Percentiles rank a stretch among this genome's conserved stretches.
Evolutionary conservation across 805 yeast genomes (phyloP).

Genomic region (Saccharomycopsis fodiens): DNA sequence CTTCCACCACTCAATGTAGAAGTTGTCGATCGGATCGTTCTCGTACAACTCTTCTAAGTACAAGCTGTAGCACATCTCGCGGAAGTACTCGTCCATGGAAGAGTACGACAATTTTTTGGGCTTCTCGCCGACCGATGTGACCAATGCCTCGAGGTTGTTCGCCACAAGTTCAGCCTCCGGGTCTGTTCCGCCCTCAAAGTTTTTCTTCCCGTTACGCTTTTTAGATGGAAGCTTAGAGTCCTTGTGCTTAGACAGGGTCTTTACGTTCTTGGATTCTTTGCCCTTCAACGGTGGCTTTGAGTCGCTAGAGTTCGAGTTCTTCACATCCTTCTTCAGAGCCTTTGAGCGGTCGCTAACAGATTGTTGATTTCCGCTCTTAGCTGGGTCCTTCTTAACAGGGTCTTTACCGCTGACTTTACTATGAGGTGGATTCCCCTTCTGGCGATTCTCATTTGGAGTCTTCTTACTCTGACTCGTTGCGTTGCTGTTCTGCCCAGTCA

Average conservation of each 20-base stretch:
- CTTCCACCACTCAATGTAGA: conserved; percentile 46
- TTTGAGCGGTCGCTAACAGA: no score
- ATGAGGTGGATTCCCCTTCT: background rate
- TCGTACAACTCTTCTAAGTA: conserved; percentile 54
- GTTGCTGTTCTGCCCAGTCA: background rate
- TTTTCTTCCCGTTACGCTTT: conserved; percentile 9
- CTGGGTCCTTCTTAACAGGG: background rate
- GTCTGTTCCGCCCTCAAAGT: conserved; percentile 1
- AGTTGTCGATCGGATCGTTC: conserved; percentile 38
- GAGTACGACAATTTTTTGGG: conserved; percentile 41
- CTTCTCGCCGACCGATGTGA: conserved; percentile 25
- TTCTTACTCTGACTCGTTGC: background rate
- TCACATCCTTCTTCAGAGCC: no score
- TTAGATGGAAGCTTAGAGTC: no score
- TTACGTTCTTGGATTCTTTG: no score
- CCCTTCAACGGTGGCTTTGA: no score
- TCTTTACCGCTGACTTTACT: background rate
- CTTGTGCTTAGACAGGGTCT: no score
- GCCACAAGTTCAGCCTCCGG: conserved; percentile 23
- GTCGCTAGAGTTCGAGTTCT: no score
- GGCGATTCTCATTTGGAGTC: background rate
- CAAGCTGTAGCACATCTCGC: conserved; percentile 52
- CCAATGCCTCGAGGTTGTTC: conserved; percentile 28
- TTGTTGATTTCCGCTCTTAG: background rate
- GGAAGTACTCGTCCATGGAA: conserved; percentile 43